Evolutionary conservation across 1,284 basidiomycete genomes (phyloP), one percentile per base, ranked within the genome.

Genomic region (Cryptococcus jaspeensis): DNA sequence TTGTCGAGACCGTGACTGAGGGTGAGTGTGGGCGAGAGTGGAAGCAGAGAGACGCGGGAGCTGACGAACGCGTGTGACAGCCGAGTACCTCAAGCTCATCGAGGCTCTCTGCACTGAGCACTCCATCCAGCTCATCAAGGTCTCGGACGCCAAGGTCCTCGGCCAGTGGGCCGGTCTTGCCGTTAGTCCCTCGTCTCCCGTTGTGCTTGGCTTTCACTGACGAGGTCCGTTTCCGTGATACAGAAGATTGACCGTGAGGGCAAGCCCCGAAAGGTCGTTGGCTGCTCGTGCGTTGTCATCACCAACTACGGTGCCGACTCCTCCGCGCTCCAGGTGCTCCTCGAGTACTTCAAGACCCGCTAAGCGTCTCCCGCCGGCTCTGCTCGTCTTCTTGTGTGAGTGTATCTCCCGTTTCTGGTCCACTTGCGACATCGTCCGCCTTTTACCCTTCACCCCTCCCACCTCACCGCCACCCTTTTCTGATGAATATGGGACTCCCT

Each of bases 1-100:
- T 99, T 75, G 93, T 97, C 78, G 95, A 99, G 87, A 93, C 92
- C 61, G 96, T 93, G 84, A 95, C 90, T 61, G 95, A 98, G 83
- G 77, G 75, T 76, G 56, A 59, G 75, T 70, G 20, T 22, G 9
- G 25, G 38, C 25, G 23, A 3, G 37, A 18, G 16, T 18, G 18
- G 11, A 55, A 16, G 16, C n/a, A 23, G 28, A 37, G 25, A 16
- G n/a, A 42, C 42, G 39, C 36, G 45, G 11, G 15, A 35, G 35
- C 49, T 18, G 43, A 48, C 37, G 15, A 42, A 56, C 18, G 32
- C 25, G 20, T 25, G n/a, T 16, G 13, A 0, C 56, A 76, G 91
- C 93, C 71, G 95, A 97, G 82, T 98, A 99, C 86, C 90, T 97
- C 85, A 98, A 98, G 84, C 91, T 99, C 83, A 96, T 98, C 70